These are phyloP conservation scores for Kokia cookei DNA, from an alignment of 441 rosid genomes.

Conservation along the genomic window DNA sequence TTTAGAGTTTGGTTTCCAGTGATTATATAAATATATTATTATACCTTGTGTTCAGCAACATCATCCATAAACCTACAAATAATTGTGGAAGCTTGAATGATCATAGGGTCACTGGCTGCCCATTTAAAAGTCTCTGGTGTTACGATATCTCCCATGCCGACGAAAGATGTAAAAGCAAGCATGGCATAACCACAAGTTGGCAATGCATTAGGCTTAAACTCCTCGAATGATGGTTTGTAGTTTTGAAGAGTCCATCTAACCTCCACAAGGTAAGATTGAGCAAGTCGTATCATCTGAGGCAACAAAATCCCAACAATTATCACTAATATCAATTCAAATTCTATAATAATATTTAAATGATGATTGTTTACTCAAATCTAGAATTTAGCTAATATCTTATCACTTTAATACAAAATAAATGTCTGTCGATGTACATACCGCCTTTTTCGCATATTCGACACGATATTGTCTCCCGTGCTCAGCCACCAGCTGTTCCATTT, in stretches of 20 bases:
- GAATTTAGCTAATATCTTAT: too few species aligned
- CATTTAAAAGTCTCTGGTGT: conserved; percentile 23
- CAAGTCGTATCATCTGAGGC: neutral
- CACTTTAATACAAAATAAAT: neutral
- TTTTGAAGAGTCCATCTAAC: conserved; percentile 12
- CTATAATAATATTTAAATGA: neutral
- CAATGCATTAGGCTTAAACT: neutral
- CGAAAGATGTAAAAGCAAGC: neutral
- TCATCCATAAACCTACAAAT: conserved; percentile 25
- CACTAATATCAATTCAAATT: neutral
- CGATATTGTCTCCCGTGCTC: conserved; percentile 14
- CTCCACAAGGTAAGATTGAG: conserved; percentile 5
- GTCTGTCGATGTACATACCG: neutral
- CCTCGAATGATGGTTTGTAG: conserved; percentile 19
- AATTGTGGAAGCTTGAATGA: conserved; percentile 4
- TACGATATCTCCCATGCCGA: conserved; percentile 18
- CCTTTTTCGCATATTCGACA: neutral
- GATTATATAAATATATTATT: neutral
- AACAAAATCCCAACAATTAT: neutral
- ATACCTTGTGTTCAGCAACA: conserved; percentile 18
- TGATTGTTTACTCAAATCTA: neutral
- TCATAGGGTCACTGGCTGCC: conserved; percentile 15
- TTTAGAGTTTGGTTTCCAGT: too few species aligned
- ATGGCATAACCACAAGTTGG: neutral
- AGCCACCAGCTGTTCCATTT: conserved; percentile 14